Percentiles rank a stretch among this genome's conserved stretches.
These are phyloP conservation scores for Nitzschia sp. DNA, from an alignment of 108 stramenopile genomes.

Conservation along the genomic window DNA sequence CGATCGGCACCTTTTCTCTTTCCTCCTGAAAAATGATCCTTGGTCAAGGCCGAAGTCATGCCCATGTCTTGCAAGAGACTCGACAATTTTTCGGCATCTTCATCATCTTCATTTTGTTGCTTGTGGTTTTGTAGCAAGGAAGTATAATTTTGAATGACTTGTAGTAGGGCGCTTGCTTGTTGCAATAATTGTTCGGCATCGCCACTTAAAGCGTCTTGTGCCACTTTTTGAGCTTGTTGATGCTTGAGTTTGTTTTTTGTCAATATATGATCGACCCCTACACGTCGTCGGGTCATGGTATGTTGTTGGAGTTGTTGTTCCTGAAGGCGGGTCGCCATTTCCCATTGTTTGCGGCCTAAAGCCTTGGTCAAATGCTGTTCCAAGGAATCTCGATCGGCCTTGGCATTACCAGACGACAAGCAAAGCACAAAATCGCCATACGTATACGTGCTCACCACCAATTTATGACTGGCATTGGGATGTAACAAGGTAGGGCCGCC, in stretches of 20 bases:
- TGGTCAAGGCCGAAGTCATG: slow-evolving; percentile 92
- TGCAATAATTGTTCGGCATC: slow-evolving; percentile 73
- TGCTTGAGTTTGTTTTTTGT: slow-evolving; percentile 65
- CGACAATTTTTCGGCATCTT: slow-evolving; percentile 55
- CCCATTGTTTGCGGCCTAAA: slow-evolving; percentile 69
- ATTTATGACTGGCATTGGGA: slow-evolving; percentile 41
- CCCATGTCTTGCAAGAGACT: slow-evolving; percentile 90
- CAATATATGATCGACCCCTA: slow-evolving; percentile 79
- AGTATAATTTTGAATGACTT: slow-evolving; percentile 78
- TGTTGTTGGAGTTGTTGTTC: slow-evolving; percentile 31
- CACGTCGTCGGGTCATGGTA: slow-evolving; percentile 19
- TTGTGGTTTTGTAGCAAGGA: slow-evolving; percentile 52
- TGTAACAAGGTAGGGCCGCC: slow-evolving; percentile 54
- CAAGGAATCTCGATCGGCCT: slow-evolving; percentile 67
- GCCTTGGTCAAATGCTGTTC: slow-evolving; percentile 49
- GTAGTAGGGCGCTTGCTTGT: slow-evolving; percentile 66
- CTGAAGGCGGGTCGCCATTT: slow-evolving; percentile 42
- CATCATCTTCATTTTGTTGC: slow-evolving; percentile 21
- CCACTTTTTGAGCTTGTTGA: slow-evolving; percentile 65
- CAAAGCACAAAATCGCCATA: slow-evolving; percentile 74
- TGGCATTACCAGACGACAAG: slow-evolving; percentile 24
- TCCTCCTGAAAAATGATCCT: slow-evolving; percentile 53
- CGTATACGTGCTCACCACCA: slow-evolving; percentile 54
- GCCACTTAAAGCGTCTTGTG: slow-evolving; percentile 63
- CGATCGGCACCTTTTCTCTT: not conserved